Evolutionary conservation across 805 yeast genomes (phyloP).

Genomic region (Sungouiella thailandica): DNA sequence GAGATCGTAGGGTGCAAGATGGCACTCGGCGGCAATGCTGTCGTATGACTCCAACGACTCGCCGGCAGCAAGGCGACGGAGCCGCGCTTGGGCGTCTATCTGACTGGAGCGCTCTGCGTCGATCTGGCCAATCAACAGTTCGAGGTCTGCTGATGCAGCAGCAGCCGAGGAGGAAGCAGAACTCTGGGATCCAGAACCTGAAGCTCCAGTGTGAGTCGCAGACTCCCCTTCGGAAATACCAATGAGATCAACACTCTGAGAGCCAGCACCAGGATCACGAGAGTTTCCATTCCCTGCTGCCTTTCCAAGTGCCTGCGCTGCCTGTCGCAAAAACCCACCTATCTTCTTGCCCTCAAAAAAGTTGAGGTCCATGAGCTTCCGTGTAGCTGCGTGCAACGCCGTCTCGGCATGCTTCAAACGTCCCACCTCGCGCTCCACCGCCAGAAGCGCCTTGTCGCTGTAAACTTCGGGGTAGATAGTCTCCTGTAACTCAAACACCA

Average conservation of each 20-base stretch:
- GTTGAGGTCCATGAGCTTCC: constrained; percentile 26
- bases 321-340: constrained; percentile 20
- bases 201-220: too few relatives aligned
- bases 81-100: constrained; percentile 16
- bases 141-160: constrained; percentile 17
- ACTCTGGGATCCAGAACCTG: too few relatives aligned
- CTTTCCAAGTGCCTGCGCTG: constrained; percentile 15
- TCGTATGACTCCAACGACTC: constrained; percentile 4
- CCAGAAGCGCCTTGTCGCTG: constrained; percentile 16
- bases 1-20: constrained; percentile 20
- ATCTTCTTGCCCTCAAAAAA: constrained; percentile 39
- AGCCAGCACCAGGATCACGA: too few relatives aligned
- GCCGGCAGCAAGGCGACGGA: constrained; percentile 13
- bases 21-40: constrained; percentile 5
- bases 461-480: constrained; percentile 33
- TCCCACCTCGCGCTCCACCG: constrained; percentile 18
- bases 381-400: constrained; percentile 17
- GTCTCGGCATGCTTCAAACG: constrained; percentile 11
- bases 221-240: too few relatives aligned
- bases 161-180: too few relatives aligned
- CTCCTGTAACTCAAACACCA: constrained; percentile 26
- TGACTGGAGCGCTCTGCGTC: constrained; percentile 17
- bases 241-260: too few relatives aligned
- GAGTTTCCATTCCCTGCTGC: constrained; percentile 9
- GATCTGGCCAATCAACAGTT: constrained; percentile 16